These are phyloP conservation scores for Neofusicoccum laricinum DNA, from an alignment of 2,329 filamentous ascomycete genomes.

Conservation along the genomic window DNA sequence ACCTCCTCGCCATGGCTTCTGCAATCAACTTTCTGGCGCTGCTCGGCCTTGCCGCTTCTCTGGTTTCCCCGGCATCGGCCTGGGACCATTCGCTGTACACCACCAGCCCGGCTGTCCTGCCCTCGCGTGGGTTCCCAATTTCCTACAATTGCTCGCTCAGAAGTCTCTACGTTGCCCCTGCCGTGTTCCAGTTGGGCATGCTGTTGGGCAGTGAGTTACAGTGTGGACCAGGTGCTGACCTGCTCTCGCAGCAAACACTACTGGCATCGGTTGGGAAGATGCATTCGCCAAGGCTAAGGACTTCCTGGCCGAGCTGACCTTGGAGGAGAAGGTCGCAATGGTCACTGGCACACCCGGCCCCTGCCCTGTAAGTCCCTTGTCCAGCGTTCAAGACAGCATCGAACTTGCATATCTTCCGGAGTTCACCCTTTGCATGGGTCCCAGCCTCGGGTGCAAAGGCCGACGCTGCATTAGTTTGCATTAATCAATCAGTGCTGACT, in stretches of 20 bases:
- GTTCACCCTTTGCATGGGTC: not conserved
- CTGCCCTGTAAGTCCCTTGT: constrained; percentile 4
- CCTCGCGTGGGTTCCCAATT: constrained; percentile 4
- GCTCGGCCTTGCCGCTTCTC: constrained; percentile 6
- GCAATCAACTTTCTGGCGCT: constrained; percentile 13
- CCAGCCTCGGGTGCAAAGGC: too few species aligned
- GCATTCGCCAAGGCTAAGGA: constrained; percentile 34
- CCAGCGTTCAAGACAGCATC: not conserved
- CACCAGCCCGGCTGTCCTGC: constrained; percentile 3
- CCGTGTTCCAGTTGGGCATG: not conserved
- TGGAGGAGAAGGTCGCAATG: constrained; percentile 38
- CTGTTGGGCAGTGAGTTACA: not conserved
- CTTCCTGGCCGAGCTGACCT: constrained; percentile 35
- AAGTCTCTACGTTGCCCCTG: too few species aligned
- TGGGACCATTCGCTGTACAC: constrained; percentile 15
- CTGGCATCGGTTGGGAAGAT: constrained; percentile 30
- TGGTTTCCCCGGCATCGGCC: not conserved
- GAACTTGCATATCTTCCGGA: not conserved
- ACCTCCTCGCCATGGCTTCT: constrained; percentile 9
- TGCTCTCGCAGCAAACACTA: constrained; percentile 10
- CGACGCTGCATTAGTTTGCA: too few species aligned
- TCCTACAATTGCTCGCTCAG: too few species aligned
- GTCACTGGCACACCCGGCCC: constrained; percentile 25
- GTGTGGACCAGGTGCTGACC: not conserved
- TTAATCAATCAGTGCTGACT: constrained; percentile 8